Percentiles rank a stretch among this genome's conserved stretches.
Conservation (phyloP, 306 rosid species). For the Vigna trinervia region DNA sequence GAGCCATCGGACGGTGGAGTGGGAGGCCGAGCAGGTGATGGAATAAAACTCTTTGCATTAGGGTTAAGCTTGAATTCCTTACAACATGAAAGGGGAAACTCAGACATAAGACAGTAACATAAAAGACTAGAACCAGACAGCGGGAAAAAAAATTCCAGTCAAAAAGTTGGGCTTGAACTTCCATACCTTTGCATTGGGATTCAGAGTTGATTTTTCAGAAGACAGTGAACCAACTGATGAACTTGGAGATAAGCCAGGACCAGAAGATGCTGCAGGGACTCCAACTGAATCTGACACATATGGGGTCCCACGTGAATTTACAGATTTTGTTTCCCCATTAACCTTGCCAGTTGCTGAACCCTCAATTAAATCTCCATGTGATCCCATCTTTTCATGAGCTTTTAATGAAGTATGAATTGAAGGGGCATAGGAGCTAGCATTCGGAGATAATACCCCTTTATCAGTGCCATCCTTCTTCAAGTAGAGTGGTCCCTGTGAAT, state of each 20-base stretch:
- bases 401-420: slow-evolving; percentile 52
- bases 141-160: background rate
- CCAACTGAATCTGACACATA: slow-evolving; percentile 61
- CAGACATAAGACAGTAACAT: background rate
- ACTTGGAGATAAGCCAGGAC: slow-evolving; percentile 83
- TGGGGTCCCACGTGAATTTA: slow-evolving; percentile 60
- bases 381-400: slow-evolving; percentile 60
- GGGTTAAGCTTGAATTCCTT: slow-evolving; percentile 97
- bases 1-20: slow-evolving; percentile 85
- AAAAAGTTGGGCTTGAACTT: slow-evolving; percentile 28
- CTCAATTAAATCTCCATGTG: slow-evolving; percentile 53
- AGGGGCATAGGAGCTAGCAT: slow-evolving; percentile 60
- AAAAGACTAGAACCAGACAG: slow-evolving; percentile 31
- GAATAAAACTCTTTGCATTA: slow-evolving; percentile 89
- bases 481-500: slow-evolving; percentile 51
- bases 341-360: slow-evolving; percentile 53
- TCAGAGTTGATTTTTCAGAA: slow-evolving; percentile 79
- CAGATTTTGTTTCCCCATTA: slow-evolving; percentile 54
- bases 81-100: slow-evolving; percentile 26
- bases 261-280: slow-evolving; percentile 57
- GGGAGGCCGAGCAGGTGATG: slow-evolving; percentile 75
- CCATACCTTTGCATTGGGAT: slow-evolving; percentile 93
- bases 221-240: slow-evolving; percentile 88
- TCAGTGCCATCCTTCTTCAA: slow-evolving; percentile 67
- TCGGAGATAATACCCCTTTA: slow-evolving; percentile 56